These are phyloP conservation scores for Nakazawaea peltata DNA, from an alignment of 805 yeast genomes.

Conservation along the genomic window DNA sequence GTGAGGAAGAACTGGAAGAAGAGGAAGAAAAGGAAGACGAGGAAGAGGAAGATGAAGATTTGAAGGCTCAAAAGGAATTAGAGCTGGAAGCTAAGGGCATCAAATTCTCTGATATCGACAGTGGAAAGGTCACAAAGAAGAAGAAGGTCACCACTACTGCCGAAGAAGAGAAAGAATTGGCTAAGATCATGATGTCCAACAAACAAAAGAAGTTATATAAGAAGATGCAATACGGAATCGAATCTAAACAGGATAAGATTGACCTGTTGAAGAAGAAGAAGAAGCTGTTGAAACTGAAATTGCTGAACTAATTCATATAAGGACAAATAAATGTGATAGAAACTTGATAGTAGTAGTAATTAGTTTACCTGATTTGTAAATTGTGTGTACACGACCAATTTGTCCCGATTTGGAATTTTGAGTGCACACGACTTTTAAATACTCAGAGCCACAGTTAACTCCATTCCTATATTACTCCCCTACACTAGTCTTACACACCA, in stretches of 20 bases:
- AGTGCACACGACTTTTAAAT: too few species aligned
- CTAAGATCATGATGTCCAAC: constrained; percentile 95
- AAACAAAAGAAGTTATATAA: constrained; percentile 91
- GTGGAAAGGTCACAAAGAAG: constrained; percentile 25
- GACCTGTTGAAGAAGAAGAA: constrained; percentile 10
- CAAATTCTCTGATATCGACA: constrained; percentile 53
- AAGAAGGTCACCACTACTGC: constrained; percentile 39
- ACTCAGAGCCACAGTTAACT: too few species aligned
- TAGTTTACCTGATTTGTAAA: not conserved
- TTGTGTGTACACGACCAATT: too few species aligned
- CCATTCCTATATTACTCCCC: too few species aligned
- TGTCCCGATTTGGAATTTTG: too few species aligned
- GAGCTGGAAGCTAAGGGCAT: constrained; percentile 91
- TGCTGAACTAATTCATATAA: constrained; percentile 1
- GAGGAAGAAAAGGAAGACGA: constrained; percentile 45
- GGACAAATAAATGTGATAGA: not conserved
- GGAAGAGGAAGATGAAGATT: constrained; percentile 44
- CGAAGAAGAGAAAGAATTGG: constrained; percentile 84
- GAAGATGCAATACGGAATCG: constrained; percentile 89
- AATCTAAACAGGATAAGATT: constrained; percentile 69
- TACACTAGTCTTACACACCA: too few species aligned
- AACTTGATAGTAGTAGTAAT: not conserved
- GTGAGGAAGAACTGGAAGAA: constrained; percentile 40
- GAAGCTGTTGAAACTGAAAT: constrained; percentile 6
- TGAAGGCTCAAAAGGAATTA: constrained; percentile 56